Evolutionary conservation across 139 green algal genomes (phyloP), one percentile per base, ranked within the genome.

Genomic region (Pseudopediastrum boryanum): DNA sequence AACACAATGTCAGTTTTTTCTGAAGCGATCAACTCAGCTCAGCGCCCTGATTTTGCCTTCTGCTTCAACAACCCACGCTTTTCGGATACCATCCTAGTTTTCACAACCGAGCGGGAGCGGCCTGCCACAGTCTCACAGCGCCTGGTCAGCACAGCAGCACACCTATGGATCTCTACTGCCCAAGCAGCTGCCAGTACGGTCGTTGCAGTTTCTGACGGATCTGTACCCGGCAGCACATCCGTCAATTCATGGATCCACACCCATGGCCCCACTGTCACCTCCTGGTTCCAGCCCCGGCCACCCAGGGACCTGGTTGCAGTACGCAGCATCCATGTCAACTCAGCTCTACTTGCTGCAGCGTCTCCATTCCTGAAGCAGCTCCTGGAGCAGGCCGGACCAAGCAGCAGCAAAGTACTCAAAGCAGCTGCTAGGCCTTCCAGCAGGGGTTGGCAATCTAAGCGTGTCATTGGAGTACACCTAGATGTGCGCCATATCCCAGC

Each of bases 11-110:
- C 21, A 21, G 1, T 39, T 25, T 72, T 72, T 12, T 69, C 61
- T 9, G 61, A 69, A 41, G n/a, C n/a, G n/a, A n/a, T n/a, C n/a
- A n/a, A n/a, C n/a, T n/a, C n/a, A n/a, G n/a, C n/a, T n/a, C n/a
- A n/a, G 19, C 19, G 19, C 50, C 9, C 56, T 23, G 56, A 66
- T n/a, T 66, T 66, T n/a, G 21, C 10, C 10, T 66, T 66, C 13
- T 23, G 35, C 35, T 27, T 58, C 5, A 10, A 54, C 41, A 52
- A 56, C 12, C 35, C 65, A 31, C 25, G 25, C 39, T 73, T 73
- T 27, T 73, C 65, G 12, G 65, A 73, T 56, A 27, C 65, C 25
- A 25, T 73, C 10, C 65, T 73, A 41, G 39, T 73, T 39, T 12
- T 73, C 39, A 39, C 39, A 3, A 73, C 35, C 4, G 23, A 5